These are phyloP conservation scores for Murraya koenigii DNA, from an alignment of 345 rosid species.

Conservation along the genomic window DNA sequence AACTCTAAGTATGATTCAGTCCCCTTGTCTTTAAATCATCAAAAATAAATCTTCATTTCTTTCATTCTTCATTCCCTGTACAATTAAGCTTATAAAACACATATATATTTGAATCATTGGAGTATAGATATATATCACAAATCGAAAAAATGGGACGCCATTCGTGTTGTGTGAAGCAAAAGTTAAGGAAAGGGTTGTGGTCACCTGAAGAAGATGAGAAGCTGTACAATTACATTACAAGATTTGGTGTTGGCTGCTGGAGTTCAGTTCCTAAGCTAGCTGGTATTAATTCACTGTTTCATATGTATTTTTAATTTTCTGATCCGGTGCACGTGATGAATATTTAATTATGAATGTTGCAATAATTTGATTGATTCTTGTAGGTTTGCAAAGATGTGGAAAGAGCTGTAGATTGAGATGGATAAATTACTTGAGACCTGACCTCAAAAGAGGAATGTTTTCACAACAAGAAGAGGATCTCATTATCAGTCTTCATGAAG, in stretches of 20 bases:
- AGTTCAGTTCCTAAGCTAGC: conserved; percentile 72
- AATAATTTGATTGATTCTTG: conserved; percentile 5
- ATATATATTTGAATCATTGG: conserved; percentile 10
- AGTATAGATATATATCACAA: background rate
- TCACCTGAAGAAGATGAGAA: conserved; percentile 81
- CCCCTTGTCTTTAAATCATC: conserved; percentile 34
- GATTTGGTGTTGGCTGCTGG: conserved; percentile 72
- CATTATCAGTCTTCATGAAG: conserved; percentile 56
- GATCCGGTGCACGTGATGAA: too few species aligned
- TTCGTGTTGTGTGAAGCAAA: conserved; percentile 56
- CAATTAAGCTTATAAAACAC: background rate
- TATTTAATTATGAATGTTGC: background rate
- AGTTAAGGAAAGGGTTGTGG: conserved; percentile 68
- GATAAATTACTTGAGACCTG: conserved; percentile 94
- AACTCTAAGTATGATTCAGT: conserved; percentile 51
- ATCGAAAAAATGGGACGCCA: conserved; percentile 43
- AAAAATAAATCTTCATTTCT: conserved; percentile 12
- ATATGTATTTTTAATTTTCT: too few species aligned
- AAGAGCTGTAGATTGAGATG: conserved; percentile 93
- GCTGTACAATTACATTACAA: conserved; percentile 51
- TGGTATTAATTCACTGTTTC: conserved; percentile 28
- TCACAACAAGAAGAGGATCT: conserved; percentile 62
- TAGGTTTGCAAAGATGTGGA: conserved; percentile 75
- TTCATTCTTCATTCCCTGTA: background rate
- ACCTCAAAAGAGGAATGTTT: conserved; percentile 75